Percentiles rank a stretch among this genome's conserved stretches.
phyloP scores from a whole-genome alignment of 345 rosid genomes.

The Aegle marmelos region DNA sequence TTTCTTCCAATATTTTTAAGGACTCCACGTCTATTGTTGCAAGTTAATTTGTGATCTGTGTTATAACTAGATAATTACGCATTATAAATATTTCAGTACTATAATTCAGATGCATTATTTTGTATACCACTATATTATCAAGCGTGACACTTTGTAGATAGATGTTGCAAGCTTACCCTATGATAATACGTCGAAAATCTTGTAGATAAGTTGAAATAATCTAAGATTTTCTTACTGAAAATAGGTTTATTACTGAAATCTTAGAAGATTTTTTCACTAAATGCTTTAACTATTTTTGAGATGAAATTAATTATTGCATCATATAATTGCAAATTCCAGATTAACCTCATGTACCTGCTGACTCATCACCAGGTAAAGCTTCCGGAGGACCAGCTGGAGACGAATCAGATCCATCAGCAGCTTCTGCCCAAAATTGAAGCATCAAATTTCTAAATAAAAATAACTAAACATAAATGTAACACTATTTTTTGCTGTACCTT shows the following conservation, averaged over 20 bases:
- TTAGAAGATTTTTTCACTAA: background rate
- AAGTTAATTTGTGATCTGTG: too few species aligned
- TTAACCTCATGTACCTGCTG: background rate
- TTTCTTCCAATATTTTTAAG: too few species aligned
- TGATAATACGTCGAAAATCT: too few species aligned
- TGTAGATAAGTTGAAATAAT: too few species aligned
- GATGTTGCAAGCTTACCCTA: too few species aligned
- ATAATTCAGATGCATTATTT: too few species aligned
- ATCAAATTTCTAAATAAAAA: slow-evolving; percentile 9
- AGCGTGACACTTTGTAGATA: too few species aligned
- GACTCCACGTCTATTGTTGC: too few species aligned
- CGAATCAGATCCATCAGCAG: background rate
- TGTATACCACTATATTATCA: too few species aligned
- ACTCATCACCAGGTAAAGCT: background rate
- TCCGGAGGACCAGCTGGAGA: slow-evolving; percentile 27
- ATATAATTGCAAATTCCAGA: background rate
- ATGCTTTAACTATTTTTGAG: background rate
- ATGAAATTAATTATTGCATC: background rate
- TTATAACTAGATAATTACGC: too few species aligned
- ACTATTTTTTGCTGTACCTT: slow-evolving; percentile 21
- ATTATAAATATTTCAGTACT: too few species aligned
- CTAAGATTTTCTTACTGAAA: background rate
- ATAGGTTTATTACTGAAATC: background rate
- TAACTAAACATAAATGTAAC: background rate
- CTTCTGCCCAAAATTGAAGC: slow-evolving; percentile 6